Evolutionary conservation across 2,329 filamentous ascomycete species (phyloP).

Genomic region (Falciphora oryzae): DNA sequence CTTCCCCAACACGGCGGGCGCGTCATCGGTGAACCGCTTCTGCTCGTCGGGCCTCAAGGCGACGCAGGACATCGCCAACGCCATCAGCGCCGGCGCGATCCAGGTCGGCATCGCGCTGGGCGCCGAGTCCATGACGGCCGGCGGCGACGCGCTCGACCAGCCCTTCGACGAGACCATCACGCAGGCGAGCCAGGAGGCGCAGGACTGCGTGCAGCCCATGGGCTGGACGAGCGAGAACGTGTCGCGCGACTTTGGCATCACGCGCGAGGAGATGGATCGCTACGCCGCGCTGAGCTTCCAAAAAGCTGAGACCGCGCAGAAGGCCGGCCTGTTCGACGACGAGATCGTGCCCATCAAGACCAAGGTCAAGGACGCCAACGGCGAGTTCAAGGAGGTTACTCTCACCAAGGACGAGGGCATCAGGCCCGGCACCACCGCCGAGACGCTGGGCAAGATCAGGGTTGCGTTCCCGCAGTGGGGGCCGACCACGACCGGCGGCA

Average conservation of each 20-base stretch:
- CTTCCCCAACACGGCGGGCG: conserved; percentile 64
- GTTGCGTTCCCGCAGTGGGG: conserved; percentile 89
- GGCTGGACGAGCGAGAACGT: conserved; percentile 98
- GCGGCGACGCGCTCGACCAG: conserved; percentile 62
- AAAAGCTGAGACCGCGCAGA: conserved; percentile 83
- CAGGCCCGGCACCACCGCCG: conserved; percentile 81
- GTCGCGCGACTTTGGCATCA: conserved; percentile 80
- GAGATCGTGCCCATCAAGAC: conserved; percentile 89
- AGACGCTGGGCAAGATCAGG: conserved; percentile 76
- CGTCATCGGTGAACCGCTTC: conserved; percentile 86
- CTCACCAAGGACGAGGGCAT: conserved; percentile 86
- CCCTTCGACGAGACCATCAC: conserved; percentile 76
- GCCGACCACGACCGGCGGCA: conserved; percentile 80
- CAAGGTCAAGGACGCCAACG: conserved; percentile 76
- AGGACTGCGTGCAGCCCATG: conserved; percentile 92
- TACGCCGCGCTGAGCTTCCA: conserved; percentile 85
- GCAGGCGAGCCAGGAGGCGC: conserved; percentile 64
- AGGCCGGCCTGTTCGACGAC: conserved; percentile 84
- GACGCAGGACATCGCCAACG: conserved; percentile 87
- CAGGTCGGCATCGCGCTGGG: conserved; percentile 83
- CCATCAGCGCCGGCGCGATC: conserved; percentile 75
- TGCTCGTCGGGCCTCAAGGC: conserved; percentile 96
- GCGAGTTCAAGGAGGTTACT: conserved; percentile 70
- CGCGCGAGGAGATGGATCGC: conserved; percentile 72
- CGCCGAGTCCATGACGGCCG: conserved; percentile 79